Evolutionary conservation across 805 yeast genomes (phyloP).

Genomic region (Komagataella mondaviorum): DNA sequence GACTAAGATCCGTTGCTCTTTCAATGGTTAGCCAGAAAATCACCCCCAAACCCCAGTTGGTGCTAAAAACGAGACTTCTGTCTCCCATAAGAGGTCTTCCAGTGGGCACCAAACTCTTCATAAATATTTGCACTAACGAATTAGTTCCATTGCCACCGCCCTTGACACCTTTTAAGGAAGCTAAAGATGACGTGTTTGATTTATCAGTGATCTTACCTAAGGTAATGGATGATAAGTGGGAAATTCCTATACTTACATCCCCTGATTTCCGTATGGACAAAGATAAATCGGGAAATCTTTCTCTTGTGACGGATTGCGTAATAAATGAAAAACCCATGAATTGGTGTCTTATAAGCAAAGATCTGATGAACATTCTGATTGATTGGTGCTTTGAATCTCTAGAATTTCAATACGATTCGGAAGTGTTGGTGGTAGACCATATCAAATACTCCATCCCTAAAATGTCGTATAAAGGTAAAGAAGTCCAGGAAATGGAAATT

Average conservation of each 20-base stretch:
- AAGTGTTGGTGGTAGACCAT: slow-evolving; percentile 38
- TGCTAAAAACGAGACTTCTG: slow-evolving; percentile 47
- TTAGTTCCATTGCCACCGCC: slow-evolving; percentile 49
- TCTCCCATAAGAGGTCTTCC: slow-evolving; percentile 15
- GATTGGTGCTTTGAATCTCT: slow-evolving; percentile 82
- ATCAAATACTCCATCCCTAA: slow-evolving; percentile 53
- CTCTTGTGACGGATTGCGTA: slow-evolving; percentile 70
- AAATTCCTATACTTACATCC: slow-evolving; percentile 68
- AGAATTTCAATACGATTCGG: slow-evolving; percentile 21
- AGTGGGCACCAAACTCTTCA: slow-evolving; percentile 50
- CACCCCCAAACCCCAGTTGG: slow-evolving; percentile 58
- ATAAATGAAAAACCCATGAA: slow-evolving; percentile 48
- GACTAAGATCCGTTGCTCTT: background rate
- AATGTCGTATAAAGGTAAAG: slow-evolving; percentile 54
- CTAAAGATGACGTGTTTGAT: slow-evolving; percentile 22
- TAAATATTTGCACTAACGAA: slow-evolving; percentile 60
- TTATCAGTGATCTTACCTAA: slow-evolving; percentile 47
- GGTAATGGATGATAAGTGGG: slow-evolving; percentile 68
- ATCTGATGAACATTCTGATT: slow-evolving; percentile 49
- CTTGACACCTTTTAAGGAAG: slow-evolving; percentile 1
- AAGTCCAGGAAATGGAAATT: slow-evolving; percentile 26
- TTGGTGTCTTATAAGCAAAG: slow-evolving; percentile 46
- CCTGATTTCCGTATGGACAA: slow-evolving; percentile 30
- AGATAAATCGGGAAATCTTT: slow-evolving; percentile 59
- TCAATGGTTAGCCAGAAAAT: slow-evolving; percentile 2